phyloP scores from a whole-genome alignment of 768 basidiomycete genomes.

The Pleurotus tuoliensis region DNA sequence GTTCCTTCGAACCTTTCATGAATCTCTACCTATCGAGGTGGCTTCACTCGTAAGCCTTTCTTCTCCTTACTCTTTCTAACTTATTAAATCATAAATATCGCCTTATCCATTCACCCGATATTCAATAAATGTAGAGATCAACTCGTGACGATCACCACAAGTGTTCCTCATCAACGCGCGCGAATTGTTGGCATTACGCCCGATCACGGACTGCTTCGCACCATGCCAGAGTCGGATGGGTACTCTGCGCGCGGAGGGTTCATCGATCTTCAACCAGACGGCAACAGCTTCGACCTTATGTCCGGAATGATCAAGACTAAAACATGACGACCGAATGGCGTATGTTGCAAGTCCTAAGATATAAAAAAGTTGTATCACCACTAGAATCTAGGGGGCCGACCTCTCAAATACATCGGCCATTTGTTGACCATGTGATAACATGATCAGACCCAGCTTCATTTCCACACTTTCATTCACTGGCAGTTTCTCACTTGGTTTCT shows the following conservation, averaged over 20 bases:
- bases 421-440: too few relatives aligned
- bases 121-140: slow-evolving; percentile 58
- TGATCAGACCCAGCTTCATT: too few relatives aligned
- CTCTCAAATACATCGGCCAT: too few relatives aligned
- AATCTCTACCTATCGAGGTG: slow-evolving; percentile 75
- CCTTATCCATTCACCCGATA: background rate
- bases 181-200: slow-evolving; percentile 83
- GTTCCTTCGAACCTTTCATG: slow-evolving; percentile 80
- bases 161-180: slow-evolving; percentile 61
- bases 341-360: too few relatives aligned
- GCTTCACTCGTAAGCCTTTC: slow-evolving; percentile 81
- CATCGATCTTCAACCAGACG: slow-evolving; percentile 94
- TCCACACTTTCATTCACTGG: too few relatives aligned
- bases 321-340: slow-evolving; percentile 15
- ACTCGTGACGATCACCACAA: slow-evolving; percentile 76
- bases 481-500: too few relatives aligned
- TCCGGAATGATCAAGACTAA: slow-evolving; percentile 72
- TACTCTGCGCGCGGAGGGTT: slow-evolving; percentile 34
- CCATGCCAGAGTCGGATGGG: slow-evolving; percentile 54
- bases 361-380: too few relatives aligned
- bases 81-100: background rate
- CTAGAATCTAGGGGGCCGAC: too few relatives aligned
- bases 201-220: slow-evolving; percentile 85
- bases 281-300: slow-evolving; percentile 97
- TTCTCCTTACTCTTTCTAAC: background rate